phyloP scores from a whole-genome alignment of 2,329 filamentous ascomycete species.

The Hyphodiscus sp. region DNA sequence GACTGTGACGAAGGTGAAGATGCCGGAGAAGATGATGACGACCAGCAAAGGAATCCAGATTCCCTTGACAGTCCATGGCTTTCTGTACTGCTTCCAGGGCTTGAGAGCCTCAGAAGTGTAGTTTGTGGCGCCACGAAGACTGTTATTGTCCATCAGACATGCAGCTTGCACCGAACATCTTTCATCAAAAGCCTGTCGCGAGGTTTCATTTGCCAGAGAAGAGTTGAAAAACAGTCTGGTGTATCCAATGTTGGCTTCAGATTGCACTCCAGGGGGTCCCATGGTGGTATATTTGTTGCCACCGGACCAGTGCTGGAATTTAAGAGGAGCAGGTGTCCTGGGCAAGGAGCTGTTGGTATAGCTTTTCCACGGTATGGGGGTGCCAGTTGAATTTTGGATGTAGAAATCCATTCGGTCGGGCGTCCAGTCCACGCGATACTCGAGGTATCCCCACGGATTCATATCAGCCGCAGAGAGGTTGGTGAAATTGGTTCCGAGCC shows the following conservation, averaged over 20 bases:
- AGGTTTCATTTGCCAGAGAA: slow-evolving; percentile 32
- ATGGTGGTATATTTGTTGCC: slow-evolving; percentile 38
- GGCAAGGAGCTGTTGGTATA: slow-evolving; percentile 32
- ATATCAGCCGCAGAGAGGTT: slow-evolving; percentile 5
- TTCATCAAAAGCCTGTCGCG: slow-evolving; percentile 22
- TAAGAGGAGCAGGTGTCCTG: slow-evolving; percentile 35
- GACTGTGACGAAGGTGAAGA: slow-evolving; percentile 1
- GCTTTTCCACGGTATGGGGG: slow-evolving; percentile 28
- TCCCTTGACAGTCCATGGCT: slow-evolving; percentile 3
- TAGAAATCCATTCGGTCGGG: slow-evolving; percentile 36
- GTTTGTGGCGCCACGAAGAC: slow-evolving; percentile 8
- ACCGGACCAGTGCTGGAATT: slow-evolving; percentile 42
- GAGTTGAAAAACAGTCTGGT: slow-evolving; percentile 45
- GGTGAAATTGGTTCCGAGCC: slow-evolving; percentile 28
- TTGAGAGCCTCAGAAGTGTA: slow-evolving; percentile 6
- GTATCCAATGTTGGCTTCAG: slow-evolving; percentile 38
- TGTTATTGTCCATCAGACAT: slow-evolving; percentile 26
- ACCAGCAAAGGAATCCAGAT: slow-evolving; percentile 6
- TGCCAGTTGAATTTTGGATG: slow-evolving; percentile 27
- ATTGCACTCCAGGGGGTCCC: slow-evolving; percentile 36
- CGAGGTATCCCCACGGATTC: slow-evolving; percentile 38
- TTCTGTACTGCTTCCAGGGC: slow-evolving; percentile 8
- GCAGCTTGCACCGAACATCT: slow-evolving; percentile 28
- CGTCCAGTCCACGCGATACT: slow-evolving; percentile 43
- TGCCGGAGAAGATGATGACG: background rate